Evolutionary conservation across 2,329 filamentous ascomycete species (phyloP), one percentile per base, ranked within the genome.

Genomic region (Colletotrichum sp.): DNA sequence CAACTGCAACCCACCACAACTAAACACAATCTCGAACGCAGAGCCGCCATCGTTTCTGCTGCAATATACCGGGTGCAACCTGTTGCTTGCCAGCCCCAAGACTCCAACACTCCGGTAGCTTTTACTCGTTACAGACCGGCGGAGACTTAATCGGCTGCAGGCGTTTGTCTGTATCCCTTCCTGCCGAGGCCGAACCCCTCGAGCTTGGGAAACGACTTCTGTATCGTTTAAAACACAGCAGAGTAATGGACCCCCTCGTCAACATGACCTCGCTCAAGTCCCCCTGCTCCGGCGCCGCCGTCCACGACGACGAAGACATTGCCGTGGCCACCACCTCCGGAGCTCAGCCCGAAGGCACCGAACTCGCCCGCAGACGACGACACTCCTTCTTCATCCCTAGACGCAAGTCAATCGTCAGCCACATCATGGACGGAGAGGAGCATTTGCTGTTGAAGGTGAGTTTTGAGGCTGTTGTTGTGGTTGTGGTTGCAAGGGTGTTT

Each of bases 351-450:
- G 79, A 81, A 43, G 81, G 83, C 78, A 80, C 78, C 72, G 77
- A 66, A 67, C 82, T 81, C 69, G 81, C 76, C 72, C 85, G 86
- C 71, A 85, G 88, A 72, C 86, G 91, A 52, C 87, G 90, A 8
- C 91, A 90, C 79, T 93, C 92, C 4, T 90, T 89, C 71, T 91
- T 91, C 74, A 84, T 90, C 70, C 90, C 89, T 3, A 85, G 91
- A 79, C 86, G 91, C 78, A 91, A 89, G 78, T 92, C 91, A 13
- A 85, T 92, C n/a, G 88, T 92, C 48, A 88, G 89, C 79, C 87
- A 90, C 70, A 88, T 91, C 77, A 90, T 93, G 86, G 92, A 93
- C 57, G 88, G 90, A 48, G 92, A 93, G 78, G 92, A 93, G 79
- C 86, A 88, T 26, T 82, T 93, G 36, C 81, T 93, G 70, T 86